phyloP scores from a whole-genome alignment of 208 protist genomes.

The Leishmania tropica region DNA sequence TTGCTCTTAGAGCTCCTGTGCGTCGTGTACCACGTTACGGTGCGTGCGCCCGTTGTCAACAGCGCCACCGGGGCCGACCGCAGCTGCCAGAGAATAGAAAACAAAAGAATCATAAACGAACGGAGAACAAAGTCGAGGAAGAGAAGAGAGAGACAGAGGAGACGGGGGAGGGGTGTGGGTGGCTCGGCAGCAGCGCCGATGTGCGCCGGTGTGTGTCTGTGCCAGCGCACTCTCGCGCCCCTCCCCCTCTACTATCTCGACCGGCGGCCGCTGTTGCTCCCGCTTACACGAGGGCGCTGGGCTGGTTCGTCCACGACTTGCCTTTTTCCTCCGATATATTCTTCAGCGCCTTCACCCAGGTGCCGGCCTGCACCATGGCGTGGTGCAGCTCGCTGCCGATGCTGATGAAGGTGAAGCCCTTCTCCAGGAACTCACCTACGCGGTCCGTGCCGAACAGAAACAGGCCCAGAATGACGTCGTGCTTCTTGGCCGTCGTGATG shows the following conservation, averaged over 20 bases:
- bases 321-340: slow-evolving; percentile 55
- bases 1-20: background rate
- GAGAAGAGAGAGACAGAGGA: background rate
- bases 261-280: background rate
- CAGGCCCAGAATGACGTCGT: slow-evolving; percentile 73
- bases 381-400: slow-evolving; percentile 83
- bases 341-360: slow-evolving; percentile 62
- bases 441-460: slow-evolving; percentile 83
- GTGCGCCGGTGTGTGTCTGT: background rate
- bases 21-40: background rate
- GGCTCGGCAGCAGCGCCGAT: background rate
- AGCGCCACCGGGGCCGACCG: background rate
- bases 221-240: background rate
- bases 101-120: background rate
- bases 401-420: slow-evolving; percentile 85
- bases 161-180: background rate
- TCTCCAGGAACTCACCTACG: slow-evolving; percentile 81
- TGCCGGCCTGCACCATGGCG: slow-evolving; percentile 69
- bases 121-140: background rate
- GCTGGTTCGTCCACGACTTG: slow-evolving; percentile 71
- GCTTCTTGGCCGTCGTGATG: slow-evolving; percentile 65
- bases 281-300: slow-evolving; percentile 64
- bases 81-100: background rate
- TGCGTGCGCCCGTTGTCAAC: background rate
- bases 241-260: background rate